Conservation (phyloP, 495 filamentous ascomycete genomes). For the Trichoderma erinaceum region DNA sequence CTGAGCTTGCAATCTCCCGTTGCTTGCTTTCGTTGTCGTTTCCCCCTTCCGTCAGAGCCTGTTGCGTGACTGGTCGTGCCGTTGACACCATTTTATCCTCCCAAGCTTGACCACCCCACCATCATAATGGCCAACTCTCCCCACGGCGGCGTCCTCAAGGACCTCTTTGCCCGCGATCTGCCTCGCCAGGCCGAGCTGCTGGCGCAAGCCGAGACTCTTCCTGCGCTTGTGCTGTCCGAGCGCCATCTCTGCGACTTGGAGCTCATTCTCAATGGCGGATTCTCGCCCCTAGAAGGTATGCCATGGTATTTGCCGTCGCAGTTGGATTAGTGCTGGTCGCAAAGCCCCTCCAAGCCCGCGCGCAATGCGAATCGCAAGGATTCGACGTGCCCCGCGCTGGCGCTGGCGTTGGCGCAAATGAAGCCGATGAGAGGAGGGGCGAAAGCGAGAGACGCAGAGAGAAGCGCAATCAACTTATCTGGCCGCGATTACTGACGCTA, state of each 20-base stretch:
- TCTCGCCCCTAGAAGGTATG: constrained; percentile 92
- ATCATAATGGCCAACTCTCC: constrained; percentile 62
- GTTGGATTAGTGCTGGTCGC: neutral
- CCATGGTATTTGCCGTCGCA: constrained; percentile 19
- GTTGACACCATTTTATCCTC: neutral
- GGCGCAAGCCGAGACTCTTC: constrained; percentile 78
- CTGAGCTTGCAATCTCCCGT: neutral
- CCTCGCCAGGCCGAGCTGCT: constrained; percentile 68
- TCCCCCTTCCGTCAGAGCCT: neutral
- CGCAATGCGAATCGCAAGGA: neutral
- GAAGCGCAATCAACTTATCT: neutral
- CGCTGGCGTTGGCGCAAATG: neutral
- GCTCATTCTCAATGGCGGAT: constrained; percentile 91
- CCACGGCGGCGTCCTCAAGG: constrained; percentile 95
- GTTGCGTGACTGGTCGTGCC: constrained; percentile 8
- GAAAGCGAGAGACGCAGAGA: neutral
- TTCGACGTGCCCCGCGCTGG: neutral
- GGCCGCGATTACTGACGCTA: neutral
- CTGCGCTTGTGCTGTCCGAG: constrained; percentile 79
- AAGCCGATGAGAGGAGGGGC: neutral
- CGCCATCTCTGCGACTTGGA: constrained; percentile 96
- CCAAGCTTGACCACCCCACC: neutral
- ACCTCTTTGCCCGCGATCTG: constrained; percentile 86
- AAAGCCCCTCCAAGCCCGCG: too few relatives aligned
- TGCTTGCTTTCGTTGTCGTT: neutral